Evolutionary conservation across 2,329 filamentous ascomycete species (phyloP).

Genomic region (Arachnopeziza araneosa): DNA sequence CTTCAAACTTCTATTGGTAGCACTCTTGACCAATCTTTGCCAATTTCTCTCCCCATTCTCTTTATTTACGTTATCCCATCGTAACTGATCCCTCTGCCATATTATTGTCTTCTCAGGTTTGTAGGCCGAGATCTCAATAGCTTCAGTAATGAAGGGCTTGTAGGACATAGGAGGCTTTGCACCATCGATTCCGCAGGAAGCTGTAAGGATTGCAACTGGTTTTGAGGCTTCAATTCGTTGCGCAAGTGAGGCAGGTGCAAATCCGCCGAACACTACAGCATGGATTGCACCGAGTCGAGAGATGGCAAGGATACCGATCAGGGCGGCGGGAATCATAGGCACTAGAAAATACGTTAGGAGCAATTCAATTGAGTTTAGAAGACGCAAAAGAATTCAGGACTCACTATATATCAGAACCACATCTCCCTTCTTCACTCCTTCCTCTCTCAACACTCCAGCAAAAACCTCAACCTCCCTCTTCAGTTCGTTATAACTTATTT

Average conservation of each 20-base stretch:
- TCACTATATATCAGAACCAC: constrained; percentile 85
- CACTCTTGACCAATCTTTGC: constrained; percentile 70
- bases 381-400: constrained; percentile 23
- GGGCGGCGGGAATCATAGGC: constrained; percentile 89
- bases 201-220: constrained; percentile 74
- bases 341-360: constrained; percentile 43
- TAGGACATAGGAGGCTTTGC: constrained; percentile 76
- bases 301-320: constrained; percentile 81
- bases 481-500: constrained; percentile 68
- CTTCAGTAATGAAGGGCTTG: constrained; percentile 68
- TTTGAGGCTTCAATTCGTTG: constrained; percentile 82
- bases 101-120: constrained; percentile 71
- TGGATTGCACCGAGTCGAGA: constrained; percentile 82
- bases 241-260: constrained; percentile 73
- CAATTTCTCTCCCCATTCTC: constrained; percentile 69
- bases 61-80: constrained; percentile 67
- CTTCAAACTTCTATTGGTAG: constrained; percentile 58
- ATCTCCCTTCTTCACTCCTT: constrained; percentile 77
- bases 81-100: constrained; percentile 75
- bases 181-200: constrained; percentile 88
- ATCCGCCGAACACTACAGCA: constrained; percentile 89
- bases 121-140: constrained; percentile 59
- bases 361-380: not conserved
- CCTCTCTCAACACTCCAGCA: constrained; percentile 74
- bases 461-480: constrained; percentile 75